These are phyloP conservation scores for Monilinia polystroma DNA, from an alignment of 2,329 filamentous ascomycete species.

Conservation along the genomic window DNA sequence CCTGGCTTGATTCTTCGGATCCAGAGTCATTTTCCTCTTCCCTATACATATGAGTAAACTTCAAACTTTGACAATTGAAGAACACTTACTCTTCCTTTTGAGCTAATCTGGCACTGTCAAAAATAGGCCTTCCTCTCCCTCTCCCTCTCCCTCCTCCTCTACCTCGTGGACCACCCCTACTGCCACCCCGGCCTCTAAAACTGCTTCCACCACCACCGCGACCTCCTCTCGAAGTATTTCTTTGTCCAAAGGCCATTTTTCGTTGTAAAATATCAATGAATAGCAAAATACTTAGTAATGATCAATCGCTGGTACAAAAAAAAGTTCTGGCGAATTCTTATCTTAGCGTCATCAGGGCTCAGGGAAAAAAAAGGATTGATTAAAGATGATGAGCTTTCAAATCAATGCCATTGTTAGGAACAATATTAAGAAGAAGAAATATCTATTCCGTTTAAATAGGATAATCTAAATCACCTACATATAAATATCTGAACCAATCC, in stretches of 20 bases:
- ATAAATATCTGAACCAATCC: neutral
- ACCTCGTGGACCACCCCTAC: slow-evolving; percentile 33
- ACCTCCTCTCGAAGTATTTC: slow-evolving; percentile 30
- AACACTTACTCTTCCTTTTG: slow-evolving; percentile 43
- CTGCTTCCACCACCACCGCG: slow-evolving; percentile 26
- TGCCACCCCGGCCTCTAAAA: slow-evolving; percentile 35
- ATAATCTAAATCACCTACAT: neutral
- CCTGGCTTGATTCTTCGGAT: slow-evolving; percentile 43
- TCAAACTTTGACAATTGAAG: neutral
- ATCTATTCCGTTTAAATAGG: neutral
- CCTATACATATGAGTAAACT: slow-evolving; percentile 25
- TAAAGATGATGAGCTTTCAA: slow-evolving; percentile 10
- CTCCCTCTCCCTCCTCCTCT: slow-evolving; percentile 34
- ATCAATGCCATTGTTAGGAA: slow-evolving; percentile 10
- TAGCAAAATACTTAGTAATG: neutral
- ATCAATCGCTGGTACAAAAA: slow-evolving; percentile 17
- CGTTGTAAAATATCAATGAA: neutral
- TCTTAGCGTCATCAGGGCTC: slow-evolving; percentile 26
- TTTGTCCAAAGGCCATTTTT: slow-evolving; percentile 30
- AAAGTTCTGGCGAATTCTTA: slow-evolving; percentile 23
- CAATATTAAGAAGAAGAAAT: neutral
- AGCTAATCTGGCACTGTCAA: slow-evolving; percentile 49
- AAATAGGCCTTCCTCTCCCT: slow-evolving; percentile 44
- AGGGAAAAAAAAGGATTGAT: slow-evolving; percentile 3
- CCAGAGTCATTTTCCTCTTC: slow-evolving; percentile 37